Evolutionary conservation across 2,329 filamentous ascomycete genomes (phyloP).

Genomic region (Blastomyces emzantsi): DNA sequence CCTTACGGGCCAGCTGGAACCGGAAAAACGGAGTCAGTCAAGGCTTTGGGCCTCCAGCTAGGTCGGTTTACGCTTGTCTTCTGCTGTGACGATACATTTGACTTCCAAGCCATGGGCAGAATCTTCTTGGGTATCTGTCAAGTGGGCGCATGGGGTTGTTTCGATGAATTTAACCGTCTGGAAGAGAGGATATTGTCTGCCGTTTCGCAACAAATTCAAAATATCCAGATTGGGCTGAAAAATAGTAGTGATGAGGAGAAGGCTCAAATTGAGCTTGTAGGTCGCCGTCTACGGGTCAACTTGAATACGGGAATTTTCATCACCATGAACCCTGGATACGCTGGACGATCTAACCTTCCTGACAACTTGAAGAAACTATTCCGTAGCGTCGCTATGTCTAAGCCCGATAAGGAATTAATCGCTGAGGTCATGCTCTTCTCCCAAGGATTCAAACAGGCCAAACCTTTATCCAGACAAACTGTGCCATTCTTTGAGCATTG

Average conservation of each 20-base stretch:
- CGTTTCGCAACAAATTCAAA: constrained; percentile 98
- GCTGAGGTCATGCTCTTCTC: constrained; percentile 99
- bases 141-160: constrained; percentile 98
- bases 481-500: constrained; percentile 98
- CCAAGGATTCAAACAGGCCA: constrained; percentile 95
- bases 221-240: constrained; percentile 93
- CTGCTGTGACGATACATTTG: constrained; percentile 98
- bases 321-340: constrained; percentile 99
- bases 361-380: constrained; percentile 99
- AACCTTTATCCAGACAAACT: constrained; percentile 84
- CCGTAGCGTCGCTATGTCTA: constrained; percentile 98
- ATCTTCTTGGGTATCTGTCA: constrained; percentile 99
- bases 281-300: constrained; percentile 81
- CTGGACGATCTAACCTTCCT: constrained; percentile 91
- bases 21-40: constrained; percentile 98
- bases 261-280: constrained; percentile 87
- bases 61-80: constrained; percentile 98
- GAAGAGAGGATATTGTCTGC: constrained; percentile 96
- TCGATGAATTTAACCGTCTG: constrained; percentile 98
- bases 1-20: constrained; percentile 97
- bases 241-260: constrained; percentile 73
- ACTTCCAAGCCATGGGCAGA: constrained; percentile 98
- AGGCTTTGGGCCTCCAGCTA: constrained; percentile 90
- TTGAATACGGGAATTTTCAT: constrained; percentile 97
- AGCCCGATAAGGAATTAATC: constrained; percentile 98